These are phyloP conservation scores for Thelonectria olida DNA, from an alignment of 2,329 filamentous ascomycete species.

Conservation along the genomic window DNA sequence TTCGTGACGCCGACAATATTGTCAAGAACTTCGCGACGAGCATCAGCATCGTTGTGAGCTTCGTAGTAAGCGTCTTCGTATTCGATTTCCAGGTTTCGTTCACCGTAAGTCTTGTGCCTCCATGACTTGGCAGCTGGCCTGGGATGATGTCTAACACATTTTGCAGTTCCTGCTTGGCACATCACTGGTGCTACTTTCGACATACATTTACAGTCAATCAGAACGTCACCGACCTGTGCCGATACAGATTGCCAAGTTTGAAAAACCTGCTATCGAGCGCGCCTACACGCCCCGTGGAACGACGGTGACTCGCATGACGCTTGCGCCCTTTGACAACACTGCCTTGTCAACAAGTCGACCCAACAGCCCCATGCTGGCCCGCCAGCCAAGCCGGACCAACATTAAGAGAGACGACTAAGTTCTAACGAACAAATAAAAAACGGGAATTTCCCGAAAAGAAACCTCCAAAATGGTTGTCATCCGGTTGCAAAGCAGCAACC, in stretches of 20 bases:
- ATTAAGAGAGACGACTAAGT: slow-evolving; percentile 50
- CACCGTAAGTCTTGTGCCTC: slow-evolving; percentile 65
- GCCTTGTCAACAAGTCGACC: slow-evolving; percentile 57
- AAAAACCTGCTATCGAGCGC: slow-evolving; percentile 74
- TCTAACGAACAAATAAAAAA: neutral
- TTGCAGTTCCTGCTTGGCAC: slow-evolving; percentile 84
- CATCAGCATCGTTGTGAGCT: slow-evolving; percentile 89
- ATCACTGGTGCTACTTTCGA: slow-evolving; percentile 79
- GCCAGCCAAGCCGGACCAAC: slow-evolving; percentile 50
- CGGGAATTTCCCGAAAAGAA: neutral
- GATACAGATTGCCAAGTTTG: slow-evolving; percentile 76
- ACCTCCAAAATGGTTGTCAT: neutral
- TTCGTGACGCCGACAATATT: slow-evolving; percentile 70
- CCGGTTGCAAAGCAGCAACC: slow-evolving; percentile 2
- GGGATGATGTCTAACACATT: neutral
- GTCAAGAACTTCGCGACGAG: slow-evolving; percentile 94
- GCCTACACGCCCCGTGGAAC: slow-evolving; percentile 49
- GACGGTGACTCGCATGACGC: slow-evolving; percentile 45
- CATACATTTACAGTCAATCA: slow-evolving; percentile 82
- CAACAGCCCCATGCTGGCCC: slow-evolving; percentile 54
- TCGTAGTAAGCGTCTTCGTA: slow-evolving; percentile 84
- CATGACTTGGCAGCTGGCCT: neutral
- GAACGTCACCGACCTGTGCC: slow-evolving; percentile 70
- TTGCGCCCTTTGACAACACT: slow-evolving; percentile 53
- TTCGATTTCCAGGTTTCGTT: slow-evolving; percentile 81